Percentiles rank a stretch among this genome's conserved stretches.
Conservation (phyloP, 1,284 basidiomycete species). For the Entoloma clypeatum region DNA sequence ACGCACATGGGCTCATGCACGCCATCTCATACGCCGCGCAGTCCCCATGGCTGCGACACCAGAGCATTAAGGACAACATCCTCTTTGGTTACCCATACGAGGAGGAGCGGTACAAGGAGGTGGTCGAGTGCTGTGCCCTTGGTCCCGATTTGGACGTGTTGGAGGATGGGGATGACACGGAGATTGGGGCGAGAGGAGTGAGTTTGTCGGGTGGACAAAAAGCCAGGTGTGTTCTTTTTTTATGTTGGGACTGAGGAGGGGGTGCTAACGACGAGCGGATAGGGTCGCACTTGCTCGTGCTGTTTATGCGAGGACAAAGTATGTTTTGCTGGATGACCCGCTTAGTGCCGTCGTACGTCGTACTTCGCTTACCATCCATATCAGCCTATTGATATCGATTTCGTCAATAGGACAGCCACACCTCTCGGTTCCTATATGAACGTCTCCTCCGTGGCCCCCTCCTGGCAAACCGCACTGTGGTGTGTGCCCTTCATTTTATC, state of each 20-base stretch:
- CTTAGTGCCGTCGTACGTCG: constrained; percentile 61
- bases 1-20: constrained; percentile 64
- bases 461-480: constrained; percentile 63
- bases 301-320: constrained; percentile 62
- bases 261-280: too few species aligned
- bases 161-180: constrained; percentile 68
- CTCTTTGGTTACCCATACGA: constrained; percentile 67
- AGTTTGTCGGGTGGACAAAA: constrained; percentile 66
- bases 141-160: constrained; percentile 67
- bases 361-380: not conserved
- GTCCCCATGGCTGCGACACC: constrained; percentile 75
- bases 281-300: constrained; percentile 69
- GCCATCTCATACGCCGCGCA: constrained; percentile 83
- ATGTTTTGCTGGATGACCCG: constrained; percentile 69
- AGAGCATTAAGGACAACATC: constrained; percentile 69
- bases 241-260: too few species aligned
- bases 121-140: constrained; percentile 71
- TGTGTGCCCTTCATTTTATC: constrained; percentile 29
- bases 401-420: constrained; percentile 62
- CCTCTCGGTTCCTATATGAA: constrained; percentile 64
- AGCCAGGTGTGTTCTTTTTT: too few species aligned
- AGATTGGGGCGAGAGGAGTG: constrained; percentile 56
- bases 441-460: constrained; percentile 62
- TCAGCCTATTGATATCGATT: constrained; percentile 1
- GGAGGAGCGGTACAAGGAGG: constrained; percentile 59